Base-by-base conservation (phyloP, 345 rosid genomes). In the Reutealis trisperma region DNA sequence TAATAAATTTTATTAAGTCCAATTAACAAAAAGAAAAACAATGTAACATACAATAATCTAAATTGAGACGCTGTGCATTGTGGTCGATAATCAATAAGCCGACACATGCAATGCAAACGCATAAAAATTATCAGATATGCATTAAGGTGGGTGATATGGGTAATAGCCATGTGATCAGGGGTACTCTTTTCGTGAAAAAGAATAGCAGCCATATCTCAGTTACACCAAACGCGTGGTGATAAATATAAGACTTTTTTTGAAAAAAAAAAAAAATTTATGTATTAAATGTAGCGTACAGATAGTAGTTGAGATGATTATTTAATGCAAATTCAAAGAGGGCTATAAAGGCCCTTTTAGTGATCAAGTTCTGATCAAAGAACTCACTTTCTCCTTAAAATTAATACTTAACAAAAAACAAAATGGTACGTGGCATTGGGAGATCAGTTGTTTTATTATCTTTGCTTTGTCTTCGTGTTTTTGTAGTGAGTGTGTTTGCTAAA, bases 401-500 rank as follows among this genome's bases (percentile, higher is more conserved):
- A 6, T 5, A 49, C 13, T n/a, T 47, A 44, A 34, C 32, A 67
- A 79, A 72, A 85, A 44, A 34, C 32, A 67, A 79, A 72, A 85
- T 88, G 92, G 84, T 81, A 1, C 78, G 81, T 34, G 72, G 65
- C 21, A 74, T 51, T 16, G 67, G 44, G 73, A 75, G 79, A 68
- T 6, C 44, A 0, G 69, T 77, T 77, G 73, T 65, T 74, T 61
- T 87, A 15, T 73, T 90, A 54, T 77, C 85, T 70, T 83, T 90
- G 82, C 74, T 90, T 32, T 88, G 90, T 55, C 67, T 87, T 64
- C 73, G 81, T 80, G 82, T 85, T 72, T 72, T 90, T 24, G 83
- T 77, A 4, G 86, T 69, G 60, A 82, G 81, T 67, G 92, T 84
- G 63, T 25, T 75, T 73, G 90, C 87, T 2, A 86, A 83, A 75